Evolutionary conservation across 768 basidiomycete genomes (phyloP), one percentile per base, ranked within the genome.

Genomic region (Hortiboletus flavorubellus): DNA sequence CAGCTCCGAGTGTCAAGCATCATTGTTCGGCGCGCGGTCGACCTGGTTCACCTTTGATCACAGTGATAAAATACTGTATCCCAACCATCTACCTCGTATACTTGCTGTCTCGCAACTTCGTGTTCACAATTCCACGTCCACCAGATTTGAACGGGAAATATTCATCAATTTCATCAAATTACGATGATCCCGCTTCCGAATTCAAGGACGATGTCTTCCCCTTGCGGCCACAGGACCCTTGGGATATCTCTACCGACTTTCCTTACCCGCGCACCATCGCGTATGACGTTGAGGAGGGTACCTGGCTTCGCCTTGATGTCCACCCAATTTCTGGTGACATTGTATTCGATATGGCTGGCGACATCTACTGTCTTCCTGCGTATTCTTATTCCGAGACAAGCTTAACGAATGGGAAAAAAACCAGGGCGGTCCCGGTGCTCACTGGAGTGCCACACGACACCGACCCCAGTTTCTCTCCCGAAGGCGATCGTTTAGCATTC

Each of bases 211-310:
- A 88, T 55, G 64, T 83, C 29, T 90, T 81, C 75, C 87, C 87
- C 21, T 68, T 86, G 26, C 85, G 85, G 34, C 75, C 76, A 38
- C 72, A 72, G 7, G 67, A 74, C 18, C 59, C 70, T 8, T 90
- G 86, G 86, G 87, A 89, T 63, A 89, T 89, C 56, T 88, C 87
- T 21, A 87, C 86, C 21, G 84, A 89, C 72, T 88, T 80, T 60
- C 77, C 81, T n/a, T 80, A 82, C 69, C 83, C 86, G 2, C 82
- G 87, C n/a, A 70, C 69, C 18, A 72, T 89, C 33, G 77, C 80
- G 52, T 90, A 85, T 65, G 82, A 87, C 53, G 87, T 89, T 14
- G 73, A 78, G 40, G 85, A 89, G 64, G 88, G 87, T 8, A 89
- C 88, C 35, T 90, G 87, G 87, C 71, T 89, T 50, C 78, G 86